Conservation (phyloP, 257 asterid genomes). For the Petrea volubilis region DNA sequence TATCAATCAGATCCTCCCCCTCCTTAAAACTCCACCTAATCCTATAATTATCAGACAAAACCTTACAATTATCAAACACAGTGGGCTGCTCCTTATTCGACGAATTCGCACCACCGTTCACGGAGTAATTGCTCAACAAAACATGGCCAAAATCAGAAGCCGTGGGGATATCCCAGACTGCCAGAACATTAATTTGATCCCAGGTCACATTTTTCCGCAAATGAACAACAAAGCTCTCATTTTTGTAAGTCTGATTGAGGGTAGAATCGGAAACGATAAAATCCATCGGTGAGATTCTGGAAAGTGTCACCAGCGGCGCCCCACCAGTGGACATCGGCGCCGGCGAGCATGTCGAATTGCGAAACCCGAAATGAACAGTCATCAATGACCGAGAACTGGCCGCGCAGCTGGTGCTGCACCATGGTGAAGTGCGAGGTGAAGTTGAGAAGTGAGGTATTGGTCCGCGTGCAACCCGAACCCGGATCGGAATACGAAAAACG, state of each 20-base stretch:
- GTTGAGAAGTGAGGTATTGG: conserved; percentile 60
- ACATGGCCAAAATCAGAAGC: conserved; percentile 94
- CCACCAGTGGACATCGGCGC: conserved; percentile 94
- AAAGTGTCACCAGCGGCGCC: conserved; percentile 73
- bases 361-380: conserved; percentile 82
- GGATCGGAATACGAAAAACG: conserved; percentile 52
- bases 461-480: conserved; percentile 50
- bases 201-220: conserved; percentile 69
- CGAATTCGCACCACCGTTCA: conserved; percentile 20
- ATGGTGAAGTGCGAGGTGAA: conserved; percentile 77
- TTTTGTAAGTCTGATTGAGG: conserved; percentile 70
- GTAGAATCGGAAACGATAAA: conserved; percentile 63
- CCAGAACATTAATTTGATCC: conserved; percentile 72
- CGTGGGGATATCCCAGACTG: conserved; percentile 84
- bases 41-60: conserved; percentile 63
- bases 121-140: conserved; percentile 41
- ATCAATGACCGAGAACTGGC: conserved; percentile 58
- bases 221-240: conserved; percentile 63
- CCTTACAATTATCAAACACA: conserved; percentile 73
- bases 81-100: conserved; percentile 44
- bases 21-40: conserved; percentile 73
- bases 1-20: conserved; percentile 49
- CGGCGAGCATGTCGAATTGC: conserved; percentile 84
- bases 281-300: conserved; percentile 74
- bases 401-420: conserved; percentile 98